A percentile compares a stretch with the other conserved stretches of the same genome.
Evolutionary conservation across 108 stramenopile species (phyloP).

Genomic region (Nannochloropsis salina): DNA sequence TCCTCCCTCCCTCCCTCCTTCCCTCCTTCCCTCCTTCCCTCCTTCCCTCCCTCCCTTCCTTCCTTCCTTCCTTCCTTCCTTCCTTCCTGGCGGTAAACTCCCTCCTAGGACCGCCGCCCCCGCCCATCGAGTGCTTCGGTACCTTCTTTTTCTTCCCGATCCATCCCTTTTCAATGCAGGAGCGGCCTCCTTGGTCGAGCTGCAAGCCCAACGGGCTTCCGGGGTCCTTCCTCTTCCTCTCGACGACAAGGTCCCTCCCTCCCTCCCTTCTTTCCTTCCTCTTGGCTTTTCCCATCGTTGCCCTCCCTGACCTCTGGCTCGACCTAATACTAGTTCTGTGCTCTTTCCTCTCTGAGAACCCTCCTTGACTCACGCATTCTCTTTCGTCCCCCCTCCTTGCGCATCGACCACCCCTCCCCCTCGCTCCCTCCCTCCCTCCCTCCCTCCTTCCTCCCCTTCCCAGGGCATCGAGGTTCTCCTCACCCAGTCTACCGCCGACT

Average conservation of each 20-base stretch:
- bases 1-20: not conserved
- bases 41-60: not conserved
- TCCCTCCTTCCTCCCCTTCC: not conserved
- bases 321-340: too few relatives aligned
- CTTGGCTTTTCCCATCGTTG: too few relatives aligned
- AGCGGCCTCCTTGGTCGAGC: not conserved
- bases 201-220: not conserved
- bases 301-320: too few relatives aligned
- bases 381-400: not conserved
- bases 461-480: not conserved
- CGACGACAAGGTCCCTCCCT: not conserved
- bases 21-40: not conserved
- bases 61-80: not conserved
- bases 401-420: not conserved
- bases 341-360: too few relatives aligned
- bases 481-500: not conserved
- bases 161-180: not conserved
- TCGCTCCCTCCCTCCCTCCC: slow-evolving; percentile 2
- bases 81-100: not conserved
- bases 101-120: not conserved
- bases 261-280: too few relatives aligned
- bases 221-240: not conserved
- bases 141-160: not conserved
- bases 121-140: not conserved
- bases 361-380: not conserved